Base-by-base conservation (phyloP, 2,329 filamentous ascomycete species). In the Ceratocystis eucalypticola region DNA sequence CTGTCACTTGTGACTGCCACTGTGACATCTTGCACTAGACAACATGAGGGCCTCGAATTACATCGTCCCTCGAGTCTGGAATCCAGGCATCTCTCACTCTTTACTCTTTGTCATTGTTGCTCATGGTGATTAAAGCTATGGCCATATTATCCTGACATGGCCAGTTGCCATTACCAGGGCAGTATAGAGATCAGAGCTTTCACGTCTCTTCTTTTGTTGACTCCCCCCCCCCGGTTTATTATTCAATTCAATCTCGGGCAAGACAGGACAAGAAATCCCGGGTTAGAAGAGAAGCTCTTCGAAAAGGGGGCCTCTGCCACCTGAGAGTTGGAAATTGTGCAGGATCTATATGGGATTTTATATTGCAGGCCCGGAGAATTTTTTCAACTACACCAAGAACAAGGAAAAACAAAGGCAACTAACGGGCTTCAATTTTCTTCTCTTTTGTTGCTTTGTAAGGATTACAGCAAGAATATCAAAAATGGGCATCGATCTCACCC, bases 311-410 rank as follows among this genome's bases (percentile, higher is more conserved):
- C 4, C 22, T 50, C n/a, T 25, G 5, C 48, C 25, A 57, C 22
- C 48, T 12, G 20, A 50, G 2, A 12, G 12, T 12, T 57, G 53
- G 53, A 57, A 57, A 57, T 57, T 57, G 53, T 57, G 22, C 5
- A 57, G 53, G 53, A 57, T 57, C 17, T 57, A 50, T 25, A 50
- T 50, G 48, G 48, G n/a, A 50, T 50, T 50, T 41, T 50, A 57
- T 30, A 57, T 57, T 57, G 53, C 53, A 57, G 53, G 53, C 30
- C 53, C 53, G 53, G 53, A 33, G 53, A 57, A 33, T 41, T 41
- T 3, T 37, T 41, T 12, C 37, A 41, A 41, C 37, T 41, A 41
- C 25, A 55, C 25, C 6, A 55, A 22, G 25, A 15, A 1, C 12
- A 2, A 2, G 50, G 22, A 30, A 25, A 55, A 22, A 20, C 8